phyloP scores from a whole-genome alignment of 1,284 basidiomycete genomes.

The Phaffia rhodozyma region DNA sequence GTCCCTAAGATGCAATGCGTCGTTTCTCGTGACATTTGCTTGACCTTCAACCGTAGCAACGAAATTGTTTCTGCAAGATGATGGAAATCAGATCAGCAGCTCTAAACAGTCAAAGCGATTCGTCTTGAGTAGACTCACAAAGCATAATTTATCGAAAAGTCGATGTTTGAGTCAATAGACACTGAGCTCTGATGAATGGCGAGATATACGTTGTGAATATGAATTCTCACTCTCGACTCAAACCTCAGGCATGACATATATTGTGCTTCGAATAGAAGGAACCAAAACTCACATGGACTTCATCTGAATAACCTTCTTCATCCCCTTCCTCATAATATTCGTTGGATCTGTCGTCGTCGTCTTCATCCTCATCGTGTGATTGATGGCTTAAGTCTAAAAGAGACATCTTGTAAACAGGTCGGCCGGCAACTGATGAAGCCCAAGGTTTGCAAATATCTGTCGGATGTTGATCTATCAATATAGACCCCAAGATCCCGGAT shows the following conservation, averaged over 20 bases:
- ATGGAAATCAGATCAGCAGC: not conserved
- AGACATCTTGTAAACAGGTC: too few relatives aligned
- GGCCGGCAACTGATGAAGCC: too few relatives aligned
- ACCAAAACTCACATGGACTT: not conserved
- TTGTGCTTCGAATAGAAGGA: not conserved
- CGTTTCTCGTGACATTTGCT: conserved; percentile 90
- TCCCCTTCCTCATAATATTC: not conserved
- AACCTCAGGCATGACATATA: not conserved
- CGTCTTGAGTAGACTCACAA: conserved; percentile 28
- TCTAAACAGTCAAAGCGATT: not conserved
- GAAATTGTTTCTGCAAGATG: conserved; percentile 55
- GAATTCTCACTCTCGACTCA: too few relatives aligned
- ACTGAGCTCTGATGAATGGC: conserved; percentile 25
- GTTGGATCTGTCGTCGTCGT: not conserved
- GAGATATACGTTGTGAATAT: not conserved
- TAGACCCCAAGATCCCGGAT: too few relatives aligned
- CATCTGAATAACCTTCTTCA: not conserved
- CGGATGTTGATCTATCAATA: too few relatives aligned
- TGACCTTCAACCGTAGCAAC: conserved; percentile 92
- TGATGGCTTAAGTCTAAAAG: too few relatives aligned
- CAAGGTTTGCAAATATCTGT: too few relatives aligned
- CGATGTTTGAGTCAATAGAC: conserved; percentile 41
- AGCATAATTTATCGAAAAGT: conserved; percentile 41
- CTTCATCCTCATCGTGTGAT: not conserved
- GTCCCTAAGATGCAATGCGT: conserved; percentile 84